Percentiles rank a stretch among this genome's conserved stretches.
Evolutionary conservation across 345 rosid species (phyloP).

Genomic region (Zanthoxylum bungeanum): DNA sequence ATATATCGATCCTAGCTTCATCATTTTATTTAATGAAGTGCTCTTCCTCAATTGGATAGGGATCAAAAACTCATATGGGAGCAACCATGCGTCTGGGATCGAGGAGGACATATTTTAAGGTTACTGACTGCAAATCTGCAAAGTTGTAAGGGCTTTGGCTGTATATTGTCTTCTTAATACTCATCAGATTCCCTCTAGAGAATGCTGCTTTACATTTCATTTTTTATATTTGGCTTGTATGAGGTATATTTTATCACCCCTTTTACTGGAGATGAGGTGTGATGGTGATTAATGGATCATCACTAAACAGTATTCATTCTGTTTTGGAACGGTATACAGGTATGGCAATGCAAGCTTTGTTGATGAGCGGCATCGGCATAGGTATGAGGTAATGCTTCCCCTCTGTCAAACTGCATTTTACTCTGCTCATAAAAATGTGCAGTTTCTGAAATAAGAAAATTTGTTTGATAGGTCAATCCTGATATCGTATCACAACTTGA

Average conservation of each 20-base stretch:
- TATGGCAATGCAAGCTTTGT: conserved; percentile 59
- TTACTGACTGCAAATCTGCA: conserved; percentile 66
- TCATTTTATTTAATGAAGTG: background rate
- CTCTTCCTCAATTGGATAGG: conserved; percentile 28
- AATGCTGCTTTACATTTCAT: background rate
- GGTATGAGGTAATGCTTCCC: conserved; percentile 60
- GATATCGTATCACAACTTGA: conserved; percentile 61
- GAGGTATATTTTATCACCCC: background rate
- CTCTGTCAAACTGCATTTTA: background rate
- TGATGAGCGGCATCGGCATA: conserved; percentile 80
- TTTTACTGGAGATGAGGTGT: background rate
- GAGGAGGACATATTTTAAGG: conserved; percentile 67
- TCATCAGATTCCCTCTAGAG: background rate
- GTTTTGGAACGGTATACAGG: conserved; percentile 32
- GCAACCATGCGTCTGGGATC: conserved; percentile 86
- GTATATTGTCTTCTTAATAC: background rate
- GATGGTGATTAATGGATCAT: background rate
- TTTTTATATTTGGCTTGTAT: background rate
- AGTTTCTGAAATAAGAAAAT: conserved; percentile 2
- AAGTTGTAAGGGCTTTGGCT: conserved; percentile 46
- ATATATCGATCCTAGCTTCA: background rate
- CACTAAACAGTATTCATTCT: background rate
- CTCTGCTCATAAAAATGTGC: background rate
- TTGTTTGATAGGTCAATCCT: conserved; percentile 61
- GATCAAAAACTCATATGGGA: conserved; percentile 87